Percentiles rank a stretch among this genome's conserved stretches.
Evolutionary conservation across 2,329 filamentous ascomycete genomes (phyloP).

Genomic region (Paracoccidioides lutzii): DNA sequence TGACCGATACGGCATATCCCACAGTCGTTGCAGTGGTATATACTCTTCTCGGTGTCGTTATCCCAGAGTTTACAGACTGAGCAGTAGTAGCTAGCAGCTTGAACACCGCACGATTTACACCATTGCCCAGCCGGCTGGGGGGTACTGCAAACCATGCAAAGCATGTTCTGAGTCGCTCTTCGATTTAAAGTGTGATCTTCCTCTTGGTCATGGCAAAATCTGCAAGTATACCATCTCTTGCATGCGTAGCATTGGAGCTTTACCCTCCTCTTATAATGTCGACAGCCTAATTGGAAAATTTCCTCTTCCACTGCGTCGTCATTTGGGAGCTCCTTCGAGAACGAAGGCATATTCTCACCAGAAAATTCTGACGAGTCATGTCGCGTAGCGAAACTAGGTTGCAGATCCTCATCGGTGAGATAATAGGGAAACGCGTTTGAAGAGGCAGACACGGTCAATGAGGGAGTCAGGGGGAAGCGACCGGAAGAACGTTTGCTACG

Average conservation of each 20-base stretch:
- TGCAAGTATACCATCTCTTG: conserved; percentile 84
- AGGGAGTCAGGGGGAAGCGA: conserved; percentile 17
- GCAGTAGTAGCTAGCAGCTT: conserved; percentile 83
- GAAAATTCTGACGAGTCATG: conserved; percentile 7
- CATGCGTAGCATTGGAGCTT: conserved; percentile 90
- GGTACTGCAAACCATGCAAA: conserved; percentile 88
- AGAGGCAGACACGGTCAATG: conserved; percentile 17
- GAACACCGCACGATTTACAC: conserved; percentile 63
- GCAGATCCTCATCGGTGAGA: conserved; percentile 43
- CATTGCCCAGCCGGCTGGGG: conserved; percentile 69
- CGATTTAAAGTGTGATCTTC: conserved; percentile 71
- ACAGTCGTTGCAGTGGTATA: conserved; percentile 93
- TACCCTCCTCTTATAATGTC: conserved; percentile 90
- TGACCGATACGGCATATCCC: conserved; percentile 86
- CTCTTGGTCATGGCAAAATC: conserved; percentile 77
- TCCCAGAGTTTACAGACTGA: conserved; percentile 94
- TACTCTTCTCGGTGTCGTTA: conserved; percentile 75
- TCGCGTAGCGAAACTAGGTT: conserved; percentile 52
- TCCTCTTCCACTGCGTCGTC: conserved; percentile 40
- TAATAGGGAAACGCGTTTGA: conserved; percentile 26
- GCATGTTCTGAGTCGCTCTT: conserved; percentile 81
- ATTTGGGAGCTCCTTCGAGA: conserved; percentile 29
- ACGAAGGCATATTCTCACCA: conserved; percentile 4
- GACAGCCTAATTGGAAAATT: conserved; percentile 57
- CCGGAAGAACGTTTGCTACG: conserved; percentile 19